These are phyloP conservation scores for Cicer arietinum DNA, from an alignment of 306 rosid genomes.

Conservation along the genomic window DNA sequence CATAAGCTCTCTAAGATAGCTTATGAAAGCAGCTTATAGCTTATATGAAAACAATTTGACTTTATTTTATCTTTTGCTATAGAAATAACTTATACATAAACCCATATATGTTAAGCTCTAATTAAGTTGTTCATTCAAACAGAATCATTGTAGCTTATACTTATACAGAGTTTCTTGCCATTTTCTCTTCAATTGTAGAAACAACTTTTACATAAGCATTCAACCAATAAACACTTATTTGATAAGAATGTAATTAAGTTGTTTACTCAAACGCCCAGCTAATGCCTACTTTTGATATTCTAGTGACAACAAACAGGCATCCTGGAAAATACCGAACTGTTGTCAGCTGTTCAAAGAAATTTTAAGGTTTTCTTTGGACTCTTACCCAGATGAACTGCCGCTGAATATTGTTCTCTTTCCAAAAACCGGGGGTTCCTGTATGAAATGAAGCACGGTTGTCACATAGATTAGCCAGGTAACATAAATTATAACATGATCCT, in stretches of 20 bases:
- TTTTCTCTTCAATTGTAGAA: not conserved
- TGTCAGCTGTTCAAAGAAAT: conserved; percentile 27
- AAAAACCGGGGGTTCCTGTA: conserved; percentile 93
- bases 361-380: not conserved
- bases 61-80: no score
- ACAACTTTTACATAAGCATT: not conserved
- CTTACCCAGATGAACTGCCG: conserved; percentile 75
- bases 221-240: not conserved
- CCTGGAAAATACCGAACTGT: conserved; percentile 28
- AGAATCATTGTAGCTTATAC: not conserved
- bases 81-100: no score
- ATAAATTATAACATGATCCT: conserved; percentile 38
- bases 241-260: not conserved
- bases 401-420: conserved; percentile 91
- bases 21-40: not conserved
- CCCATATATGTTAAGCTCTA: no score
- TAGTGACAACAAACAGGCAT: conserved; percentile 1
- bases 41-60: no score
- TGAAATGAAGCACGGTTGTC: conserved; percentile 43
- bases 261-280: not conserved
- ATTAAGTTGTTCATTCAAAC: no score
- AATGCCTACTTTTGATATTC: conserved; percentile 31
- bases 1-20: not conserved
- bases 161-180: not conserved
- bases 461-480: conserved; percentile 39